Evolutionary conservation across 192 early-diverging fungal species (phyloP).

Genomic region (Backusella westeae): DNA sequence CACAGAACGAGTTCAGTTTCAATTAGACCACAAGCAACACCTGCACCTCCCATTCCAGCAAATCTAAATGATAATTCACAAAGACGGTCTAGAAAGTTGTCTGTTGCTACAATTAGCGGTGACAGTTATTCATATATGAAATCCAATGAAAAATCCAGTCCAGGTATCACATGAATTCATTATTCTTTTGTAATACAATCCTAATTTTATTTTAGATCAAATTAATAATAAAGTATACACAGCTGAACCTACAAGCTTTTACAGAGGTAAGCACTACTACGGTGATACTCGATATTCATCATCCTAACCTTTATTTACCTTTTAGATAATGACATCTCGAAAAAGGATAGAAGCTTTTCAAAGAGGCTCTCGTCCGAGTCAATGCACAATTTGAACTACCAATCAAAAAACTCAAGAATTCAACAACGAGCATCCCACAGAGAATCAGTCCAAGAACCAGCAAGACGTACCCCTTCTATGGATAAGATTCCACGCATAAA

Average conservation of each 20-base stretch:
- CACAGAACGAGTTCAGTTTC: not conserved
- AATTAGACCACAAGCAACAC: not conserved
- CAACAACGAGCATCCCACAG: not conserved
- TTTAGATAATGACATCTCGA: not conserved
- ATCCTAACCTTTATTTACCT: not conserved
- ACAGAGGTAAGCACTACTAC: not conserved
- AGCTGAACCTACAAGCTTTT: not conserved
- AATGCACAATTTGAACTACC: not conserved
- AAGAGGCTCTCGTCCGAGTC: not conserved
- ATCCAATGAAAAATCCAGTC: not conserved
- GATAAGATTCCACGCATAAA: not conserved
- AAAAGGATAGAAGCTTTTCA: not conserved
- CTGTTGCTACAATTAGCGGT: conserved; percentile 6
- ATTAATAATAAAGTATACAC: not conserved
- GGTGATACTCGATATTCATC: too few species aligned
- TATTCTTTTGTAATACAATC: not conserved
- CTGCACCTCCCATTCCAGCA: not conserved
- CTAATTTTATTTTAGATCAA: not conserved
- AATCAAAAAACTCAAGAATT: not conserved
- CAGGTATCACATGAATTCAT: conserved; percentile 1
- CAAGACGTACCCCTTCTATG: not conserved
- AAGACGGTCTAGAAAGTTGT: not conserved
- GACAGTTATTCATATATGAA: conserved; percentile 5
- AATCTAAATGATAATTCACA: not conserved
- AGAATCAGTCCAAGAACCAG: not conserved